Base-by-base conservation (phyloP, 129 eudicot species). In the Mikania micrantha region DNA sequence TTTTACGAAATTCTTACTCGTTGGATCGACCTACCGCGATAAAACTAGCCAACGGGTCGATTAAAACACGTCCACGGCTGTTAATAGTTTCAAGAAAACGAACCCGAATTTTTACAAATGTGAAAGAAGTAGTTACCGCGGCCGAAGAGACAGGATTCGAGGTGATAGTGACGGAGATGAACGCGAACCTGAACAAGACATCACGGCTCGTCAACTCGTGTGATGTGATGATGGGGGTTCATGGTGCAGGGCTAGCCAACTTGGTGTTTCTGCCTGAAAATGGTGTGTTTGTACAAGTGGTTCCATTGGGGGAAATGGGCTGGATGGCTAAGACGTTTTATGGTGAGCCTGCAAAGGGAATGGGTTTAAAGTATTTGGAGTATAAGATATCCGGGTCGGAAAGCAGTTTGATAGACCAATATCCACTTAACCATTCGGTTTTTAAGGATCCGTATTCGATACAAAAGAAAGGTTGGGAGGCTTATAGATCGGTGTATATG, bases 221-320 rank as follows among this genome's bases (percentile, higher is more conserved):
- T 32, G 98, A 91, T 71, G 96, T 84, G 70, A 81, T 91, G 81
- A 64, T 88, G 77, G 98, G 91, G 17, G 91, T 91, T 60, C 96
- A 91, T 66, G 98, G 98, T 0, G 96, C 98, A n/a, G 98, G 96
- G 49, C 52, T 91, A 9, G 88, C 98, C 22, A 91, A 88, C 45
- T 80, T 85, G 80, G 78, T 84, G 40, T 91, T 81, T 31, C 67
- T 88, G 3, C 98, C 95, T 7, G 86, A 78, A 67, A 82, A 80
- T 60, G 95, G 87, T 5, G 83, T 85, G 50, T 44, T 88, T 24
- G 70, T 91, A 45, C 90, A 88, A 74, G 82, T 91, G 13, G 70
- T 88, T 20, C 96, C 94, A 2, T 22, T 75, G 11, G 96, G 96
- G 8, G 78, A 67, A 4, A 19, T 81, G 64, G 88, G 80, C 4